These are phyloP conservation scores for Cryphonectria nitschkei DNA, from an alignment of 2,329 filamentous ascomycete genomes.

Conservation along the genomic window DNA sequence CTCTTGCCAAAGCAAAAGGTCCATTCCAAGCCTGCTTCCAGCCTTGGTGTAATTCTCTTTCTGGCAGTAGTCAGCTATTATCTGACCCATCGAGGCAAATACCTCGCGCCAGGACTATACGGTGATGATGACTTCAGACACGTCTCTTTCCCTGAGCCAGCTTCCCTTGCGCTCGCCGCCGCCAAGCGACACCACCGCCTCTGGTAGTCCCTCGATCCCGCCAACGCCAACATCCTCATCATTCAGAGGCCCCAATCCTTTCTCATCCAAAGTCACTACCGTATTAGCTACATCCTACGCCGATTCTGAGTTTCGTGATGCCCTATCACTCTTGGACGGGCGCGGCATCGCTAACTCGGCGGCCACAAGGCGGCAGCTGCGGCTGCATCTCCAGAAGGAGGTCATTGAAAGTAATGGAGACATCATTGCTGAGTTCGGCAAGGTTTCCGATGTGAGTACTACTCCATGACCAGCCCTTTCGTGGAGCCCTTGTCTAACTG, in stretches of 20 bases:
- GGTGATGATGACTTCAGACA: constrained; percentile 28
- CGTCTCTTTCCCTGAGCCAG: constrained; percentile 27
- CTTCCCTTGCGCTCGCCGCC: constrained; percentile 28
- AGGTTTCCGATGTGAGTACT: constrained; percentile 76
- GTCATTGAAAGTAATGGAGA: constrained; percentile 91
- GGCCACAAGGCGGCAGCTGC: constrained; percentile 76
- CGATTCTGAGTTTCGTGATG: constrained; percentile 88
- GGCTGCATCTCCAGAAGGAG: constrained; percentile 85
- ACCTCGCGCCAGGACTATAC: not conserved
- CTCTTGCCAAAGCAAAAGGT: not conserved
- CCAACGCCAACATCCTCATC: constrained; percentile 37
- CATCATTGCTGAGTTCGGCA: constrained; percentile 85
- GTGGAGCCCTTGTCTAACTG: constrained; percentile 7
- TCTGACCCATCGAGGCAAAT: not conserved
- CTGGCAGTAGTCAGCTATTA: not conserved
- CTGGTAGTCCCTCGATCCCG: constrained; percentile 36
- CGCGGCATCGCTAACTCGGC: constrained; percentile 73
- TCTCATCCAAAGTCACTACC: constrained; percentile 80
- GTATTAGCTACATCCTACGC: constrained; percentile 92
- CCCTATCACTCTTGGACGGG: constrained; percentile 76
- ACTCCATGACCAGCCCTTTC: not conserved
- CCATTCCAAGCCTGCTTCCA: not conserved
- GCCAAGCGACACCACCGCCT: constrained; percentile 30
- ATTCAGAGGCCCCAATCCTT: constrained; percentile 60
- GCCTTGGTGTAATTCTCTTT: not conserved